phyloP scores from a whole-genome alignment of 169 alveolate species.

The Plasmodium adleri region DNA sequence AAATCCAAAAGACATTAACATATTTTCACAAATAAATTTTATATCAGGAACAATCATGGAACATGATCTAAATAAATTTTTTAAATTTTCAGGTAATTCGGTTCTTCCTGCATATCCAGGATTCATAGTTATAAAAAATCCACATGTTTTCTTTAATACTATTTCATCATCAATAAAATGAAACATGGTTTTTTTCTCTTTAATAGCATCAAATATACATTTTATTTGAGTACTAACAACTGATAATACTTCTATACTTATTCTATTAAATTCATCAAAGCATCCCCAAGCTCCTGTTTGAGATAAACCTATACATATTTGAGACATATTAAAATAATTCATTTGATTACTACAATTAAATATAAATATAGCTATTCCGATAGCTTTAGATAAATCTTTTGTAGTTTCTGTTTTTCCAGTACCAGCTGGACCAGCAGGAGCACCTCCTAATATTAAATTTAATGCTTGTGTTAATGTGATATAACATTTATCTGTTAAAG shows the following conservation, averaged over 20 bases:
- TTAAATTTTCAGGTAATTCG: slow-evolving; percentile 97
- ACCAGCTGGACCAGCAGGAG: slow-evolving; percentile 99
- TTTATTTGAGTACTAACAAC: slow-evolving; percentile 97
- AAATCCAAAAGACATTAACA: slow-evolving; percentile 98
- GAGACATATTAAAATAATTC: slow-evolving; percentile 94
- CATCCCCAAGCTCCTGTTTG: slow-evolving; percentile 99
- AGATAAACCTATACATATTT: slow-evolving; percentile 95
- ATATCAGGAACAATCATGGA: slow-evolving; percentile 98
- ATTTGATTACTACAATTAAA: slow-evolving; percentile 96
- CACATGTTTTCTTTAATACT: slow-evolving; percentile 84
- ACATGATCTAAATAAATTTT: slow-evolving; percentile 95
- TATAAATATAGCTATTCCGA: slow-evolving; percentile 96
- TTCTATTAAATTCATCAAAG: slow-evolving; percentile 98
- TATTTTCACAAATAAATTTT: slow-evolving; percentile 95
- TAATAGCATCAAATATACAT: slow-evolving; percentile 94
- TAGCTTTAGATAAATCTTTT: slow-evolving; percentile 96
- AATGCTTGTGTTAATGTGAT: slow-evolving; percentile 96
- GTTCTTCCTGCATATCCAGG: slow-evolving; percentile 99
- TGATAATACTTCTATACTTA: slow-evolving; percentile 96
- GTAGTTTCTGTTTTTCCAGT: slow-evolving; percentile 98
- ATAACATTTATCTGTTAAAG: slow-evolving; percentile 97
- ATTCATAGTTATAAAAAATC: slow-evolving; percentile 94
- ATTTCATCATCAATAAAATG: slow-evolving; percentile 88
- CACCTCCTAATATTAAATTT: slow-evolving; percentile 94
- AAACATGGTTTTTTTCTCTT: slow-evolving; percentile 84